Percentiles rank a stretch among this genome's conserved stretches.
Evolutionary conservation across 2,329 filamentous ascomycete genomes (phyloP).

Genomic region (Hypoxylon sp.): DNA sequence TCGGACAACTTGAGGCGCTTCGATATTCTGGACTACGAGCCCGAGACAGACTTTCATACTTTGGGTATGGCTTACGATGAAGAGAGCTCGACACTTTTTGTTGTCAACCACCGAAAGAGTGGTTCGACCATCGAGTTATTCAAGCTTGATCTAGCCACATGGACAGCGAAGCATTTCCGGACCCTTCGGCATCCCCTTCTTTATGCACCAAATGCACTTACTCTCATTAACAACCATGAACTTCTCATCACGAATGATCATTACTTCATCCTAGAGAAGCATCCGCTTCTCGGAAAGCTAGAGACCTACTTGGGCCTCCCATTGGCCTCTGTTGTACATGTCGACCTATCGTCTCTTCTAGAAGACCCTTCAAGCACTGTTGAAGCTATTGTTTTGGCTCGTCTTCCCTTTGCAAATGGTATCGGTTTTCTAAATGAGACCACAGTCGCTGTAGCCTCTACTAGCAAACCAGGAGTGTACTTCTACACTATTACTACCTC

Average conservation of each 20-base stretch:
- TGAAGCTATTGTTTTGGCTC: conserved; percentile 43
- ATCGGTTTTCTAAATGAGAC: conserved; percentile 51
- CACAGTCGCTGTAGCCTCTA: conserved; percentile 51
- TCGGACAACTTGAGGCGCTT: conserved; percentile 38
- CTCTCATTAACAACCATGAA: conserved; percentile 47
- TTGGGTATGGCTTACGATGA: conserved; percentile 52
- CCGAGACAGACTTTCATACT: conserved; percentile 49
- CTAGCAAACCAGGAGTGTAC: conserved; percentile 42
- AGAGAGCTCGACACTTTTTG: conserved; percentile 48
- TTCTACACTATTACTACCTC: conserved; percentile 42
- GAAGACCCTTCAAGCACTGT: conserved; percentile 27
- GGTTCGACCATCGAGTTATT: conserved; percentile 52
- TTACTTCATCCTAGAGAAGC: conserved; percentile 43
- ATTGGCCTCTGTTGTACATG: conserved; percentile 49
- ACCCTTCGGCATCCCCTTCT: conserved; percentile 52
- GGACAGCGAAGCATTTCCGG: conserved; percentile 48
- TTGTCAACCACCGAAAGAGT: conserved; percentile 49
- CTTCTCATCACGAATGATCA: conserved; percentile 55
- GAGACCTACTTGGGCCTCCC: conserved; percentile 50
- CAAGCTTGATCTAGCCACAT: conserved; percentile 45
- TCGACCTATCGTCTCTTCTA: conserved; percentile 40
- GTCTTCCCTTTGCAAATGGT: conserved; percentile 53
- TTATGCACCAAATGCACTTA: conserved; percentile 51
- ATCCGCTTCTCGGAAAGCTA: conserved; percentile 39
- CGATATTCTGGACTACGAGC: conserved; percentile 39